Conservation (phyloP, 345 rosid genomes). For the Hevea brasiliensis region DNA sequence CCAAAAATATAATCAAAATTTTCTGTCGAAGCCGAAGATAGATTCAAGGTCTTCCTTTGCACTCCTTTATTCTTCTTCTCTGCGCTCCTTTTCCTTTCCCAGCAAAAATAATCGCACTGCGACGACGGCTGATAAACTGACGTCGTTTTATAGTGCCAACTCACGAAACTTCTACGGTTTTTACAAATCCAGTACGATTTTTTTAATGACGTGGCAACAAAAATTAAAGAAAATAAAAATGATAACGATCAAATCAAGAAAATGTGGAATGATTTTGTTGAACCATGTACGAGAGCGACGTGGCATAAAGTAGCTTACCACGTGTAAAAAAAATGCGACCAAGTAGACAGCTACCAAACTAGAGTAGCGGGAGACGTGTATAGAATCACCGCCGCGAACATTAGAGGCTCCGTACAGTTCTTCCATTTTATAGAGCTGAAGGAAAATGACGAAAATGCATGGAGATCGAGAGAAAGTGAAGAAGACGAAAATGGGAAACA, state of each 20-base stretch:
- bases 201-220: too few species aligned
- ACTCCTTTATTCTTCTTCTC: not conserved
- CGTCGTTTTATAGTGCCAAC: too few species aligned
- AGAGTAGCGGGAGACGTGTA: not conserved
- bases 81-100: not conserved
- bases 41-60: not conserved
- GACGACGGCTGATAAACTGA: too few species aligned
- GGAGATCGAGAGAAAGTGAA: not conserved
- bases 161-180: too few species aligned
- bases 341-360: slow-evolving; percentile 11
- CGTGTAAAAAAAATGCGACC: too few species aligned
- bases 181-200: too few species aligned
- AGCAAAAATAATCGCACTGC: too few species aligned
- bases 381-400: slow-evolving; percentile 7
- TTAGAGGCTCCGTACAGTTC: not conserved
- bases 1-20: not conserved
- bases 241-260: too few species aligned
- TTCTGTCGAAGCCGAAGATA: not conserved
- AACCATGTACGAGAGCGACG: too few species aligned
- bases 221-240: too few species aligned
- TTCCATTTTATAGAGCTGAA: not conserved
- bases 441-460: slow-evolving; percentile 7
- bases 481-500: slow-evolving; percentile 32
- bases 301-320: too few species aligned
- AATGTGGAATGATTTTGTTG: too few species aligned